Conservation (phyloP, 2,329 filamentous ascomycete species). For the Verticillium albo-atrum region DNA sequence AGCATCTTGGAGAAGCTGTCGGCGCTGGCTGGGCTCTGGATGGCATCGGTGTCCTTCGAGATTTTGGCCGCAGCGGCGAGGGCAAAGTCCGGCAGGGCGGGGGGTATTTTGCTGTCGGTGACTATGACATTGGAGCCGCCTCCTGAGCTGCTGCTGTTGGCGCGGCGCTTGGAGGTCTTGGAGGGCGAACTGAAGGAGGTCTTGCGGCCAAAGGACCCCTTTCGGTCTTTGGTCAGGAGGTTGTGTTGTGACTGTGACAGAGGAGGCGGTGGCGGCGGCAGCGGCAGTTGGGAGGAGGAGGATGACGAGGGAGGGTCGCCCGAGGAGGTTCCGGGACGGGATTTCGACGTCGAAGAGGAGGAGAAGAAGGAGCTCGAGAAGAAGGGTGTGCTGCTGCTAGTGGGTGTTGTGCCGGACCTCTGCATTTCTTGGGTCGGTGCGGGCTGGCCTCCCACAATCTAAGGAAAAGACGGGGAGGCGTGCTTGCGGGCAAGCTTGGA, state of each 20-base stretch:
- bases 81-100: constrained; percentile 50
- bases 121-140: constrained; percentile 32
- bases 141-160: constrained; percentile 37
- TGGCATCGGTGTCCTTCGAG: constrained; percentile 22
- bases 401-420: constrained; percentile 11
- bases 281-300: constrained; percentile 13
- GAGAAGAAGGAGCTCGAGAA: constrained; percentile 32
- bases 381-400: constrained; percentile 23
- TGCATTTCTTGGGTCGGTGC: constrained; percentile 11
- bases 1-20: constrained; percentile 41
- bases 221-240: constrained; percentile 40
- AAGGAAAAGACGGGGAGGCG: not conserved
- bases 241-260: constrained; percentile 19
- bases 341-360: constrained; percentile 20
- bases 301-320: constrained; percentile 10
- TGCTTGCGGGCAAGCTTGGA: not conserved
- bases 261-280: constrained; percentile 9
- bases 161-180: constrained; percentile 23
- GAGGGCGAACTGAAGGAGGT: constrained; percentile 41
- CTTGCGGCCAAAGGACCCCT: constrained; percentile 50
- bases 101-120: constrained; percentile 43
- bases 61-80: constrained; percentile 45
- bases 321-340: constrained; percentile 14
- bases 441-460: not conserved
- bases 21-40: constrained; percentile 18